phyloP scores from a whole-genome alignment of 139 green algal species.

The Coelastrella sp. region DNA sequence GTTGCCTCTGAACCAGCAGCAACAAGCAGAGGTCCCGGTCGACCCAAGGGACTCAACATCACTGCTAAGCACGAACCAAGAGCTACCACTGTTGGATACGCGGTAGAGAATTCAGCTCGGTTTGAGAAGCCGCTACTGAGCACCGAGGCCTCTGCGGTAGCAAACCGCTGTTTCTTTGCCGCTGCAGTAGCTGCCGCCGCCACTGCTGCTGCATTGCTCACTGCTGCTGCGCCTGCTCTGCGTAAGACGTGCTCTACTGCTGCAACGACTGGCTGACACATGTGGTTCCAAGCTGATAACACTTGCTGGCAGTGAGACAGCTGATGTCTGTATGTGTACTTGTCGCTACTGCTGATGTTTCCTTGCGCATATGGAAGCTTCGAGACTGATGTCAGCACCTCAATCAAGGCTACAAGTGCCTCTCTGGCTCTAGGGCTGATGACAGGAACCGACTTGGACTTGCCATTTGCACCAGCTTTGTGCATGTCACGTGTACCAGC shows the following conservation, averaged over 20 bases:
- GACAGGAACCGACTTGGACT: not conserved
- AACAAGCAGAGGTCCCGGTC: conserved; percentile 18
- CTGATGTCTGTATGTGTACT: not conserved
- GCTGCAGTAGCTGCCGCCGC: conserved; percentile 3
- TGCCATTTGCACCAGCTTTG: not conserved
- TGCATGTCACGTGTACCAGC: not conserved
- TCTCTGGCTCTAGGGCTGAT: not conserved
- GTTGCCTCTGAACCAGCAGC: not conserved
- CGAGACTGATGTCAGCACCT: conserved; percentile 6
- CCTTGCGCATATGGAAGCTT: conserved; percentile 16
- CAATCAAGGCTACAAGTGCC: not conserved
- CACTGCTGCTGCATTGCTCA: not conserved
- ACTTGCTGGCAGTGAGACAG: not conserved
- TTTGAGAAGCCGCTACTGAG: not conserved
- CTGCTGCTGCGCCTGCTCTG: not conserved
- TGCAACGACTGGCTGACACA: conserved; percentile 27
- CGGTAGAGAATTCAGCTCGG: not conserved
- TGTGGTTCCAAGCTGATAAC: not conserved
- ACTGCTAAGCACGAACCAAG: conserved; percentile 23
- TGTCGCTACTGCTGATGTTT: not conserved
- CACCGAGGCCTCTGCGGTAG: not conserved
- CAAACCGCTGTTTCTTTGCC: not conserved
- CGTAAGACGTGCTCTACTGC: conserved; percentile 13
- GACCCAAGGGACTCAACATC: not conserved
- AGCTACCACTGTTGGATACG: not conserved